Base-by-base conservation (phyloP, 169 alveolate species). In the Plasmodium ovale region DNA sequence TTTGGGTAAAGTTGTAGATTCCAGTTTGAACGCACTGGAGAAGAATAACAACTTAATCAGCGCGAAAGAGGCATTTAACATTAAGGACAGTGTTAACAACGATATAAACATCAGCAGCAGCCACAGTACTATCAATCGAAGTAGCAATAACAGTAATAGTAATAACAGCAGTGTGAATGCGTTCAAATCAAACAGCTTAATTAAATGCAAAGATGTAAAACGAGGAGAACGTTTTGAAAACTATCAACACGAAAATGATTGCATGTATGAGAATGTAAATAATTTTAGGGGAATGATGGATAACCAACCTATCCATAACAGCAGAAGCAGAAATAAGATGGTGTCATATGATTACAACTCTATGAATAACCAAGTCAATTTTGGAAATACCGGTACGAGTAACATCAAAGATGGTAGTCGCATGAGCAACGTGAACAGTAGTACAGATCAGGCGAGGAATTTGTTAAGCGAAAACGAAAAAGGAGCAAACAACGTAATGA, bases 381-480 rank as follows among this genome's bases (percentile, higher is more conserved):
- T 19, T 23, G 68, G 14, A 25, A 23, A 21, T 25, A 21, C 7
- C 58, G 56, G 14, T 29, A 49, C 3, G 23, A 19, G 25, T 29
- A 23, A 47, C 1, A 12, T 29, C 16, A 69, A 23, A 14, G 19
- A 16, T 27, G 58, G 56, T 12, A 56, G 16, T 39, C 51, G 60
- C n/a, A 65, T 64, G 58, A 54, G 39, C 27, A 62, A 64, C 21
- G 21, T 64, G 16, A 25, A 21, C 29, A 51, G 35, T 4, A 39
- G 51, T 51, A 10, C 37, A n/a, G 69, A 82, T 19, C 29, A 49
- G 25, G 73, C 65, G 6, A 65, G 9, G 9, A 79, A 16, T 19
- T 2, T 69, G 5, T 39, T 64, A 73, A 25, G 60, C 19, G 88
- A 73, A 73, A 58, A 73, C 35, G 88, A 73, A 42, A 73, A 64